Evolutionary conservation across 2,329 filamentous ascomycete species (phyloP).

Genomic region (Phyllosticta capitalensis): DNA sequence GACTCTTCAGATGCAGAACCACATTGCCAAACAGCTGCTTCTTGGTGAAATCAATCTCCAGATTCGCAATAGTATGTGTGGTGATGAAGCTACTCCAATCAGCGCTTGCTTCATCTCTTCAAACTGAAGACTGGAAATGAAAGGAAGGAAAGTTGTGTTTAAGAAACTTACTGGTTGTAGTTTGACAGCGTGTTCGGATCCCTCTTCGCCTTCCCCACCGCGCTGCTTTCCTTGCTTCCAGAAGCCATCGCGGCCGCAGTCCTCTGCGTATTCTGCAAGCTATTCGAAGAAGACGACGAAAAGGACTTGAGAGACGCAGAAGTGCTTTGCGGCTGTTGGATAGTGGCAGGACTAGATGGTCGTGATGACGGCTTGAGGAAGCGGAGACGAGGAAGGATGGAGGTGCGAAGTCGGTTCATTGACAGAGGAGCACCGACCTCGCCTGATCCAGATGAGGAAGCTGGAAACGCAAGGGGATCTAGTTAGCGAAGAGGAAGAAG

Average conservation of each 20-base stretch:
- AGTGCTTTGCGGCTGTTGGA: constrained; percentile 2
- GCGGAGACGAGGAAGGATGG: not conserved
- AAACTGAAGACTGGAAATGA: not conserved
- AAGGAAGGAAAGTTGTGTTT: not conserved
- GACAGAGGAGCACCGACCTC: not conserved
- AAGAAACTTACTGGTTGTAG: constrained; percentile 52
- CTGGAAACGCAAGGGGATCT: not conserved
- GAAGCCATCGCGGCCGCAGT: constrained; percentile 1
- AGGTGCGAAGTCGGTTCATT: constrained; percentile 7
- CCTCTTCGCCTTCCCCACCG: constrained; percentile 40
- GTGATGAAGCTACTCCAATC: constrained; percentile 52
- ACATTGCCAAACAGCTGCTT: constrained; percentile 72
- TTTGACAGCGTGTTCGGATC: constrained; percentile 90
- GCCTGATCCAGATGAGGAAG: not conserved
- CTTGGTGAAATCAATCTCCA: constrained; percentile 74
- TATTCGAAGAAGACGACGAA: not conserved
- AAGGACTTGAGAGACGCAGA: not conserved
- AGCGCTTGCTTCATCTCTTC: not conserved
- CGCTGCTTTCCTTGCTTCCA: not conserved
- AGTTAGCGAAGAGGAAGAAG: not conserved
- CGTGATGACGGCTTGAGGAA: not conserved
- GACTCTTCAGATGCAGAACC: constrained; percentile 63
- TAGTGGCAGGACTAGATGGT: not conserved
- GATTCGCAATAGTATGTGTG: constrained; percentile 69
- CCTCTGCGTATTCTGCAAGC: not conserved